Base-by-base conservation (phyloP, 345 rosid genomes). In the Rhodamnia rubescens region DNA sequence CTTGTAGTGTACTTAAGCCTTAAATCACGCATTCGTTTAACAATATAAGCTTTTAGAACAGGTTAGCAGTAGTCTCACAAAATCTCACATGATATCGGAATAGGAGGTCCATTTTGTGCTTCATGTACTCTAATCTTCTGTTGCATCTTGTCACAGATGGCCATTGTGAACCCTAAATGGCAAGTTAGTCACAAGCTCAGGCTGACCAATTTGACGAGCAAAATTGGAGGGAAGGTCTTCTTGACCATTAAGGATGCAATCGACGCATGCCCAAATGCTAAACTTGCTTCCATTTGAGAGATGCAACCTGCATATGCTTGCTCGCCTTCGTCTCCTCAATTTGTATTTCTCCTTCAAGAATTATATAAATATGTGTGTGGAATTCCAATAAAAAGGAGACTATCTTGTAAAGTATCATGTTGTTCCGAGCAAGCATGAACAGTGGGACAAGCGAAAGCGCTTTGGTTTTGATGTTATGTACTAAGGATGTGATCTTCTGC, bases 111-210 rank as follows among this genome's bases (percentile, higher is more conserved):
- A 42, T 42, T 22, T 15, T 3, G 12, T 42, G 42, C 58, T 14
- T 40, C 53, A 27, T 75, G 51, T 4, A 75, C 14, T 1, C 59
- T 14, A 4, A 74, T 58, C 61, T 84, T 69, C 21, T 75, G 3
- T 22, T 1, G 16, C 54, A 2, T 69, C 26, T 84, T 49, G 58
- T n/a, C 20, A 11, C 93, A 94, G 99, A 82, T 96, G 84, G 94
- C 95, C 49, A 89, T 96, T 74, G 91, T 90, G 24, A 95, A 93
- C 85, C 99, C 98, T 5, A 94, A 90, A 87, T 95, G 98, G 98
- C 90, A 92, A 89, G 98, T 96, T 87, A 89, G 92, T 81, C 95
- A 95, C 92, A 96, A 95, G 92, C 90, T 96, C 89, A 96, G 86
- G 90, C 40, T 90, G 83, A 88, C 94, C 53, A 92, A 92, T 83